Conservation (phyloP, 2,329 filamentous ascomycete genomes). For the Microdochium trichocladiopsis region DNA sequence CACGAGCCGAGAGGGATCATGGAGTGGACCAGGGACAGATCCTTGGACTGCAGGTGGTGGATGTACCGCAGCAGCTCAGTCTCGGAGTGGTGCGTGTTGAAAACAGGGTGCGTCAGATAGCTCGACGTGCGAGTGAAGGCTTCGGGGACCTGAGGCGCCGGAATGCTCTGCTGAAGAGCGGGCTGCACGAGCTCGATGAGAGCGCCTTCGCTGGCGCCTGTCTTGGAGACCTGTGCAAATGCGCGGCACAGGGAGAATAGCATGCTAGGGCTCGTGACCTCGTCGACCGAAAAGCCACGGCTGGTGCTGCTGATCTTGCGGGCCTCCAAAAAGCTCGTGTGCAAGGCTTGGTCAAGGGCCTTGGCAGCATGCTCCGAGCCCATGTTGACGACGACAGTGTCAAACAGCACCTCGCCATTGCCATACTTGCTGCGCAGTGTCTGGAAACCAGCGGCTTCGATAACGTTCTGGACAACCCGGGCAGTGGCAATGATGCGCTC, state of each 20-base stretch:
- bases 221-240: constrained; percentile 6
- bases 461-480: constrained; percentile 58
- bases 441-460: constrained; percentile 56
- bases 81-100: constrained; percentile 92
- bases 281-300: neutral
- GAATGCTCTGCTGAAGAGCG: neutral
- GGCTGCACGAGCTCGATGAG: constrained; percentile 33
- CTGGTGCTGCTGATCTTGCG: neutral
- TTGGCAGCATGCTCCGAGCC: constrained; percentile 45
- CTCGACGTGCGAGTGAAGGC: constrained; percentile 61
- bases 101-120: constrained; percentile 85
- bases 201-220: constrained; percentile 17
- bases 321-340: neutral
- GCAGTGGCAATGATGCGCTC: constrained; percentile 68
- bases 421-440: constrained; percentile 51
- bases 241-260: neutral
- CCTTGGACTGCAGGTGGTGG: constrained; percentile 86
- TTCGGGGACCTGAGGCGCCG: constrained; percentile 38
- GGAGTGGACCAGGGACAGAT: constrained; percentile 87
- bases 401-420: constrained; percentile 60
- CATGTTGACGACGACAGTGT: constrained; percentile 67
- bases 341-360: constrained; percentile 20
- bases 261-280: constrained; percentile 7
- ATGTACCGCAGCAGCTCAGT: constrained; percentile 93
- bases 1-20: constrained; percentile 97